These are phyloP conservation scores for Pichia sp. DNA, from an alignment of 1,139 yeast genomes.

Conservation along the genomic window DNA sequence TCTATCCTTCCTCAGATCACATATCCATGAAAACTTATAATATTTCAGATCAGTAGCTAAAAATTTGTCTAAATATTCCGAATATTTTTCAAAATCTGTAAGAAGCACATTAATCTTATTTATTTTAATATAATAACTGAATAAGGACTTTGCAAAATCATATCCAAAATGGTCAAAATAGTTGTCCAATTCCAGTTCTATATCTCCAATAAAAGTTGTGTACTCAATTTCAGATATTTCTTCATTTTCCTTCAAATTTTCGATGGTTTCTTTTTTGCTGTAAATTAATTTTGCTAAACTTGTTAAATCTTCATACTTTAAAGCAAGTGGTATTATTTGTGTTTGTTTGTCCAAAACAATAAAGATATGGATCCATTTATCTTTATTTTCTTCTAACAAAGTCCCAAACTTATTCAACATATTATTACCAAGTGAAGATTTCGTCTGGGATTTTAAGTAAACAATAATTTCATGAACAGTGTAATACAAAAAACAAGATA, in stretches of 20 bases:
- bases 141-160: slow-evolving; percentile 62
- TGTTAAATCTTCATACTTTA: slow-evolving; percentile 57
- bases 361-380: slow-evolving; percentile 26
- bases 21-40: slow-evolving; percentile 68
- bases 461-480: slow-evolving; percentile 17
- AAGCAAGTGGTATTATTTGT: slow-evolving; percentile 49
- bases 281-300: slow-evolving; percentile 58
- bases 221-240: slow-evolving; percentile 12
- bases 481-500: slow-evolving; percentile 26
- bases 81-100: slow-evolving; percentile 50
- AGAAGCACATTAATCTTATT: slow-evolving; percentile 52
- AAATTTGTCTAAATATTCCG: slow-evolving; percentile 45
- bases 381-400: slow-evolving; percentile 19
- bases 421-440: background rate
- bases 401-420: slow-evolving; percentile 9
- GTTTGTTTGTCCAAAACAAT: slow-evolving; percentile 20
- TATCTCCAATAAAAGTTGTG: slow-evolving; percentile 26
- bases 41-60: slow-evolving; percentile 40
- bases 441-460: background rate
- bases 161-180: slow-evolving; percentile 63
- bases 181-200: slow-evolving; percentile 35
- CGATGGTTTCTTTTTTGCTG: slow-evolving; percentile 36
- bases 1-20: slow-evolving; percentile 35
- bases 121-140: slow-evolving; percentile 49
- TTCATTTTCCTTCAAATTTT: background rate